Percentiles rank a stretch among this genome's conserved stretches.
Evolutionary conservation across 2,329 filamentous ascomycete genomes (phyloP).

Genomic region (Harringtonia aguacate): DNA sequence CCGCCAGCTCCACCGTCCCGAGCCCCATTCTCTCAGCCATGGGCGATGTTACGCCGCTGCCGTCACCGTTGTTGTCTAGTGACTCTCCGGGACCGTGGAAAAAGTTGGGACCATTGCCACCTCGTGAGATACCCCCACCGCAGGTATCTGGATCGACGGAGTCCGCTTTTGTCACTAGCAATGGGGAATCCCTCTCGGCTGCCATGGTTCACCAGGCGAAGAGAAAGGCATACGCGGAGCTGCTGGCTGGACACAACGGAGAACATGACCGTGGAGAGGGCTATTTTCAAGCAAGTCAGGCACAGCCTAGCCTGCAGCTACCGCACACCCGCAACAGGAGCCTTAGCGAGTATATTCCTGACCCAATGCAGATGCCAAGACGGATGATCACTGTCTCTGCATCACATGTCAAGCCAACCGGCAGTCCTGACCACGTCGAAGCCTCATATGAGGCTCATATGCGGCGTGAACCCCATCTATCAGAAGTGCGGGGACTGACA

Average conservation of each 20-base stretch:
- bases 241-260: slow-evolving; percentile 21
- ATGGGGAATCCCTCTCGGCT: slow-evolving; percentile 40
- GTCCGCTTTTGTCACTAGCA: slow-evolving; percentile 37
- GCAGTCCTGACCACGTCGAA: slow-evolving; percentile 10
- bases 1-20: slow-evolving; percentile 56
- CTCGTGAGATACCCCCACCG: slow-evolving; percentile 28
- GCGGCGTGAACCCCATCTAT: slow-evolving; percentile 71
- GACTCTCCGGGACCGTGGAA: slow-evolving; percentile 61
- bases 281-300: background rate
- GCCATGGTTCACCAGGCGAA: slow-evolving; percentile 42
- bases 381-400: slow-evolving; percentile 66
- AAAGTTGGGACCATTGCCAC: slow-evolving; percentile 34
- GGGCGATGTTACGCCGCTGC: slow-evolving; percentile 68
- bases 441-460: slow-evolving; percentile 25
- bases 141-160: slow-evolving; percentile 25
- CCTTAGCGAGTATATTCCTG: slow-evolving; percentile 78
- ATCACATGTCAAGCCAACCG: slow-evolving; percentile 35
- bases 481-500: slow-evolving; percentile 64
- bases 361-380: slow-evolving; percentile 55
- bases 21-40: slow-evolving; percentile 67
- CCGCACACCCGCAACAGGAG: slow-evolving; percentile 65
- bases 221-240: slow-evolving; percentile 44
- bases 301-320: slow-evolving; percentile 18
- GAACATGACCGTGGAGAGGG: slow-evolving; percentile 12
- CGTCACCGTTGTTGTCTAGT: slow-evolving; percentile 58